Conservation (phyloP, 768 basidiomycete species). For the Hygrocybe coccinea region DNA sequence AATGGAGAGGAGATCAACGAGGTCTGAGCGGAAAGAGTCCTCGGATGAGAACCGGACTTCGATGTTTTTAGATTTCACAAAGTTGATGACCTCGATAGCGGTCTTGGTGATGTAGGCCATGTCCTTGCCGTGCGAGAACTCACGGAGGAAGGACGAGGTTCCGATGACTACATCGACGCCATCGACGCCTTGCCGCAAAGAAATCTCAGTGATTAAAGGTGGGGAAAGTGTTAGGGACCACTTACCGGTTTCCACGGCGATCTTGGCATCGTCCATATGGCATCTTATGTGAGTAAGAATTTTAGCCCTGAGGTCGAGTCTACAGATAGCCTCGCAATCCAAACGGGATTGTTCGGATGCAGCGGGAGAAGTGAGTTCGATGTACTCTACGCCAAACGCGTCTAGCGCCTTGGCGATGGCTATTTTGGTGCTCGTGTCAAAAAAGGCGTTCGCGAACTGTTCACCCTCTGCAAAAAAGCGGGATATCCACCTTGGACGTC, state of each 20-base stretch:
- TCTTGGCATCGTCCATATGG: conserved; percentile 98
- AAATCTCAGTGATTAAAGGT: background rate
- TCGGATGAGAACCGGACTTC: conserved; percentile 99
- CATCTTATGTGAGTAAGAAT: conserved; percentile 98
- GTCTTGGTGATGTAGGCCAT: conserved; percentile 99
- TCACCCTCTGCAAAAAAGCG: conserved; percentile 75
- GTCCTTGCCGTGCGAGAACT: conserved; percentile 99
- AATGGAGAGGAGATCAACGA: conserved; percentile 96
- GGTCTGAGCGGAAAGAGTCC: conserved; percentile 98
- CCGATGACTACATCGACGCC: conserved; percentile 99
- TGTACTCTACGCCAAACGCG: conserved; percentile 99
- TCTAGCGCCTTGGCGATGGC: conserved; percentile 97
- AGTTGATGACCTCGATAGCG: conserved; percentile 97
- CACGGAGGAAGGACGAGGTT: conserved; percentile 96
- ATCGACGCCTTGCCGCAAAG: conserved; percentile 72
- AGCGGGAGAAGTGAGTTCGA: conserved; percentile 96
- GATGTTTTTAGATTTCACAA: conserved; percentile 98
- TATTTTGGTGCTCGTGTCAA: conserved; percentile 99
- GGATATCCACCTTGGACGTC: no score
- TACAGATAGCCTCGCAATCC: conserved; percentile 98
- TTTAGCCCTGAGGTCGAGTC: conserved; percentile 93
- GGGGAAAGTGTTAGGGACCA: background rate
- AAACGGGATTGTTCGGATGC: conserved; percentile 91
- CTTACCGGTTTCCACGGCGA: conserved; percentile 95
- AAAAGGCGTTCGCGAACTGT: conserved; percentile 99